A percentile compares a stretch with the other conserved stretches of the same genome.
phyloP scores from a whole-genome alignment of 768 basidiomycete genomes.

The Chlorophyllum brunneum region DNA sequence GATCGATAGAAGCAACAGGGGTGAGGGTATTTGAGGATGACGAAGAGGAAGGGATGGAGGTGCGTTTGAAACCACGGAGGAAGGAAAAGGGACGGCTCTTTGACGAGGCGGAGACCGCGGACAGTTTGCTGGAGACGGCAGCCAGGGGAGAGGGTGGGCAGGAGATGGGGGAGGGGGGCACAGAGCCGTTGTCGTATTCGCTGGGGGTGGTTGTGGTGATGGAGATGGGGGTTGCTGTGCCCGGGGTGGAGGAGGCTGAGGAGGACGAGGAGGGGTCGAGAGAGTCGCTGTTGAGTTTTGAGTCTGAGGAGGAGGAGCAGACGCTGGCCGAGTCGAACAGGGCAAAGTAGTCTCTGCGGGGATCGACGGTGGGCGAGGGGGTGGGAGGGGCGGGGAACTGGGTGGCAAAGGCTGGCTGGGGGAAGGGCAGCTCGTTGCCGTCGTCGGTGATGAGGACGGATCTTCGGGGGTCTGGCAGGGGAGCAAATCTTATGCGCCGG shows the following conservation, averaged over 20 bases:
- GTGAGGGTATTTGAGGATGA: constrained; percentile 32
- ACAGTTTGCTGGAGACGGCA: constrained; percentile 6
- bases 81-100: constrained; percentile 22
- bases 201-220: constrained; percentile 21
- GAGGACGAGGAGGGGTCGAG: constrained; percentile 23
- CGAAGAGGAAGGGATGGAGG: constrained; percentile 23
- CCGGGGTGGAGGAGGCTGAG: constrained; percentile 9
- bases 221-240: constrained; percentile 18
- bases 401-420: constrained; percentile 19
- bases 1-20: constrained; percentile 34
- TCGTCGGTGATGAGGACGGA: constrained; percentile 40
- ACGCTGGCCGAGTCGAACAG: constrained; percentile 15
- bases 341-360: constrained; percentile 4
- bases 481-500: constrained; percentile 73
- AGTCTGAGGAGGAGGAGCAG: constrained; percentile 21
- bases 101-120: constrained; percentile 15
- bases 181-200: constrained; percentile 17
- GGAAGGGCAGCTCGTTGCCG: constrained; percentile 36
- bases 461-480: constrained; percentile 73
- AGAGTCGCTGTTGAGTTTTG: constrained; percentile 23
- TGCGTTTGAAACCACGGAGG: constrained; percentile 25
- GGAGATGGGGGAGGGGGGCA: constrained; percentile 9
- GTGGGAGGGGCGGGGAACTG: constrained; percentile 21
- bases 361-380: constrained; percentile 13
- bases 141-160: constrained; percentile 2